phyloP scores from a whole-genome alignment of 495 filamentous ascomycete species.

The Tetracladium setigerum region DNA sequence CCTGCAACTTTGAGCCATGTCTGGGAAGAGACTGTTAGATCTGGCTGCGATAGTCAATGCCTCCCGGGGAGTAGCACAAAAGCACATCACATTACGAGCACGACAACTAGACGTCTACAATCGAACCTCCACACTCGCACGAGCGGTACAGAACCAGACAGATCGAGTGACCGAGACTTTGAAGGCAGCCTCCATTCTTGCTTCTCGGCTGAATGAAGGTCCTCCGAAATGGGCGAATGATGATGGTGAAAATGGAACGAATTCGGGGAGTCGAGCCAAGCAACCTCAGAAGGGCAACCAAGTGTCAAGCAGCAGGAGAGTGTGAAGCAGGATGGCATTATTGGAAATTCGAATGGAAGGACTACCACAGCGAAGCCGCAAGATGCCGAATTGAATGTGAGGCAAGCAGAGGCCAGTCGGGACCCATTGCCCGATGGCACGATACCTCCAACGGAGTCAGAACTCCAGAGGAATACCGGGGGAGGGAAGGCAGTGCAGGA shows the following conservation, averaged over 20 bases:
- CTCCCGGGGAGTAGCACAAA: constrained; percentile 65
- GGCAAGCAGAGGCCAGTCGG: constrained; percentile 33
- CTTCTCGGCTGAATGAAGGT: constrained; percentile 46
- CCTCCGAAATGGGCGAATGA: constrained; percentile 18
- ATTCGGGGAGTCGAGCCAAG: constrained; percentile 11
- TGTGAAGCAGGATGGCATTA: constrained; percentile 37
- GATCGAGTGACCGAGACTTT: constrained; percentile 57
- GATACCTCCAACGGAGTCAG: constrained; percentile 25
- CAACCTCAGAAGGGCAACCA: constrained; percentile 5
- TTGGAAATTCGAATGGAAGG: constrained; percentile 27
- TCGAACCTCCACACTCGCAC: constrained; percentile 66
- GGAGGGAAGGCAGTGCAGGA: neutral
- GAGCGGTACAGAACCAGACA: constrained; percentile 54
- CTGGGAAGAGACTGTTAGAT: constrained; percentile 23
- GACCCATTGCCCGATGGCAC: constrained; percentile 37
- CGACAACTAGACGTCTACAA: constrained; percentile 74
- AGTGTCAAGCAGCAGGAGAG: constrained; percentile 20
- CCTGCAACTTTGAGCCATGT: constrained; percentile 10
- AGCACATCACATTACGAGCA: constrained; percentile 70
- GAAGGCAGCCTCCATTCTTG: constrained; percentile 53
- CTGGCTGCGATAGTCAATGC: constrained; percentile 35
- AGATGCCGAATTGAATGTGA: constrained; percentile 27
- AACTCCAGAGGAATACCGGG: constrained; percentile 2
- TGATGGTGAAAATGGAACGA: neutral
- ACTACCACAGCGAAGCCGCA: constrained; percentile 16